Evolutionary conservation across 352 stramenopile genomes (phyloP).

Genomic region (Phytophthora podocarpi): DNA sequence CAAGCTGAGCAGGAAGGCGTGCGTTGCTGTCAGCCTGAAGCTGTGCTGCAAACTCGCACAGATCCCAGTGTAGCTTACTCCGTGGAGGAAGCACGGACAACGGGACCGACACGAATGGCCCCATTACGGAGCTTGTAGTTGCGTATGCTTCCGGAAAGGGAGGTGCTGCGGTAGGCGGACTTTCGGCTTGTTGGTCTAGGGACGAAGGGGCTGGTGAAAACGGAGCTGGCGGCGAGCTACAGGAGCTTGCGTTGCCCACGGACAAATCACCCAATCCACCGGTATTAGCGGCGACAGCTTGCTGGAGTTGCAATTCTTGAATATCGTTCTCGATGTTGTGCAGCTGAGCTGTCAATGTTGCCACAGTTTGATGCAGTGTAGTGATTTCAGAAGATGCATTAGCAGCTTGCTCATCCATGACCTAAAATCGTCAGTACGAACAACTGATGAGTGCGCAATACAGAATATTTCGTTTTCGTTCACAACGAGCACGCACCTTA

Average conservation of each 20-base stretch:
- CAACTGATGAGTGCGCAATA: conserved; percentile 3
- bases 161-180: conserved; percentile 22
- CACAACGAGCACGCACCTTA: conserved; percentile 34
- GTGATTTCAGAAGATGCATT: conserved; percentile 42
- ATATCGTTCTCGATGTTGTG: conserved; percentile 49
- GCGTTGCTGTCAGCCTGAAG: conserved; percentile 77
- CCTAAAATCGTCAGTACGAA: conserved; percentile 24
- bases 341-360: conserved; percentile 47
- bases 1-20: conserved; percentile 74
- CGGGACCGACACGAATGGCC: conserved; percentile 83
- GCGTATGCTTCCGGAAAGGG: conserved; percentile 50
- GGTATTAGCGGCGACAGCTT: conserved; percentile 17
- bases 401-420: conserved; percentile 39
- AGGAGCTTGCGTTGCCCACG: conserved; percentile 33
- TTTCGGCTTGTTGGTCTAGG: conserved; percentile 30
- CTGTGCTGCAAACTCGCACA: conserved; percentile 86
- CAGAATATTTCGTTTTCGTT: not conserved
- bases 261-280: conserved; percentile 28
- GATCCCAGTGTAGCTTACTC: conserved; percentile 88
- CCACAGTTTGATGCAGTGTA: conserved; percentile 52
- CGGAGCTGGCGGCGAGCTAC: conserved; percentile 30
- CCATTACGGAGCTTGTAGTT: conserved; percentile 57
- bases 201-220: conserved; percentile 48
- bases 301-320: conserved; percentile 46
- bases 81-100: conserved; percentile 83